phyloP scores from a whole-genome alignment of 495 filamentous ascomycete genomes.

The Neurospora tetraspora region DNA sequence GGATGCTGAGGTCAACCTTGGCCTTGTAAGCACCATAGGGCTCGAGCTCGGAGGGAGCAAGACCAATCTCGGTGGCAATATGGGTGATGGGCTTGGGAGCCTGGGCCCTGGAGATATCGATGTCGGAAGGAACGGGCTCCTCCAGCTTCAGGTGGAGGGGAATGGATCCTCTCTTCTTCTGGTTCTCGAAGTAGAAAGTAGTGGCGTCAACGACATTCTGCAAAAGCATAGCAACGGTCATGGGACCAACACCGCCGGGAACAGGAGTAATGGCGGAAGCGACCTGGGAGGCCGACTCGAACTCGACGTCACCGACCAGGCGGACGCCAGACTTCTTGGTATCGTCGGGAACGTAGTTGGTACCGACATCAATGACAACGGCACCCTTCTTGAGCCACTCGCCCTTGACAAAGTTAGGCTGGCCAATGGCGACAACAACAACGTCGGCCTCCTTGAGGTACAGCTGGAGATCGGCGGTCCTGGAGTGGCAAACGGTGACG shows the following conservation, averaged over 20 bases:
- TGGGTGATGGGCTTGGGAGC: slow-evolving; percentile 78
- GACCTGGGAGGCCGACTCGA: slow-evolving; percentile 71
- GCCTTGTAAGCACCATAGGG: slow-evolving; percentile 92
- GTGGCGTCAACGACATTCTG: slow-evolving; percentile 87
- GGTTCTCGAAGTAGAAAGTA: slow-evolving; percentile 67
- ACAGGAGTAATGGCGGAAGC: slow-evolving; percentile 96
- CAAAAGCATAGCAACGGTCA: slow-evolving; percentile 96
- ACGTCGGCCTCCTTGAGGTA: slow-evolving; percentile 80
- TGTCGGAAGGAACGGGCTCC: slow-evolving; percentile 82
- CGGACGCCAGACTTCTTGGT: slow-evolving; percentile 87
- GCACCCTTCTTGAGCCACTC: slow-evolving; percentile 91
- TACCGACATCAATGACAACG: slow-evolving; percentile 95
- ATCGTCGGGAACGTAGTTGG: slow-evolving; percentile 91
- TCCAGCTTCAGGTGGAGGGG: slow-evolving; percentile 70
- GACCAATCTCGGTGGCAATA: slow-evolving; percentile 78
- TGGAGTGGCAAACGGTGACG: slow-evolving; percentile 91
- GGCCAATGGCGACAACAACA: slow-evolving; percentile 83
- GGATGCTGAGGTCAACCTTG: slow-evolving; percentile 74
- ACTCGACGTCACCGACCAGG: slow-evolving; percentile 95
- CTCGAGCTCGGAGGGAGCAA: slow-evolving; percentile 76
- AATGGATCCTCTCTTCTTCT: slow-evolving; percentile 63
- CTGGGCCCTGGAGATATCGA: slow-evolving; percentile 82
- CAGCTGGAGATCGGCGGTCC: slow-evolving; percentile 59
- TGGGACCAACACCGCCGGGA: slow-evolving; percentile 91
- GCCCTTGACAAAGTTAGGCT: slow-evolving; percentile 78